Evolutionary conservation across 305 asterid genomes (phyloP).

Genomic region (Fraxinus paxiana): DNA sequence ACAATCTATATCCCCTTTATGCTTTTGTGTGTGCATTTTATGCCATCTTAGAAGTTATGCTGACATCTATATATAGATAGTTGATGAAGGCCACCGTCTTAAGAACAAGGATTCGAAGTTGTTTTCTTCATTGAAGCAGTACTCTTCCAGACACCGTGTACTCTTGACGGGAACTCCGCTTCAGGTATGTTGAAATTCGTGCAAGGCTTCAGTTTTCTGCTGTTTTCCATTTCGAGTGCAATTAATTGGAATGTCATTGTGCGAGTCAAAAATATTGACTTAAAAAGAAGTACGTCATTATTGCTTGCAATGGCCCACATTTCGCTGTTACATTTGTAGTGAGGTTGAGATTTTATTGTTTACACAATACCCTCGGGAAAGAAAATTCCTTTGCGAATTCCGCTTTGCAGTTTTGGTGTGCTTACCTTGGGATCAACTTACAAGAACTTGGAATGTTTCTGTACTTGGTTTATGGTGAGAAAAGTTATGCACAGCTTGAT

Average conservation of each 20-base stretch:
- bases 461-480: constrained; percentile 5
- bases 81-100: constrained; percentile 97
- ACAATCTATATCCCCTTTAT: constrained; percentile 19
- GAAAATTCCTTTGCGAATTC: background rate
- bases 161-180: constrained; percentile 97
- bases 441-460: constrained; percentile 1
- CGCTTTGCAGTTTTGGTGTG: constrained; percentile 5
- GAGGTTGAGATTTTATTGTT: constrained; percentile 11
- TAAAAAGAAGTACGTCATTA: background rate
- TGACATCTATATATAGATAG: constrained; percentile 59
- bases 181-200: constrained; percentile 54
- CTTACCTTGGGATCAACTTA: constrained; percentile 12
- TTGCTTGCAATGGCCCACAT: background rate
- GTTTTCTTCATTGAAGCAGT: constrained; percentile 74
- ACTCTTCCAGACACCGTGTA: constrained; percentile 75
- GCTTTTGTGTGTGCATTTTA: constrained; percentile 21
- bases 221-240: constrained; percentile 10
- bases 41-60: constrained; percentile 21
- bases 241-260: constrained; percentile 6
- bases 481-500: background rate
- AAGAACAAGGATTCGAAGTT: constrained; percentile 93
- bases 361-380: background rate
- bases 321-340: background rate
- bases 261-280: background rate
- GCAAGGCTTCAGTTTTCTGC: constrained; percentile 17